These are phyloP conservation scores for Kluyveromyces nonfermentans DNA, from an alignment of 805 yeast species.

Conservation along the genomic window DNA sequence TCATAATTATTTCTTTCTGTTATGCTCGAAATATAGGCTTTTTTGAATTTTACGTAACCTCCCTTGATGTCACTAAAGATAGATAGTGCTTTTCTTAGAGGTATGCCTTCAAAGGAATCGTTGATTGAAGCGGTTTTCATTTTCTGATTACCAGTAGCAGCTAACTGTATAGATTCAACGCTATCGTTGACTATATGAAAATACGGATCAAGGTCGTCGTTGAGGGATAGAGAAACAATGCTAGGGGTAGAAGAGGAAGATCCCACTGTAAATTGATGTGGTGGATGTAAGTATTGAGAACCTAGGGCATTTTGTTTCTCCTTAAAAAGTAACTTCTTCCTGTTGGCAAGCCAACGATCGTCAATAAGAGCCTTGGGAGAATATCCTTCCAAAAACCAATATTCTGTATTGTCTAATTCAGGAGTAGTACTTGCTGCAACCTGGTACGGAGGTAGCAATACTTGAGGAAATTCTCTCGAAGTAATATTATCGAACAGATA, in stretches of 20 bases:
- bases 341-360: constrained; percentile 1
- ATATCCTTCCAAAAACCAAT: background rate
- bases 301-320: constrained; percentile 1
- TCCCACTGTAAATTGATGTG: constrained; percentile 7
- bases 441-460: constrained; percentile 9
- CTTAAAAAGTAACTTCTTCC: background rate
- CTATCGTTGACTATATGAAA: constrained; percentile 16
- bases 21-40: constrained; percentile 20
- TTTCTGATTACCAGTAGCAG: background rate
- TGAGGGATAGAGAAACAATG: constrained; percentile 7
- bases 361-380: background rate
- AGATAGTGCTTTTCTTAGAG: constrained; percentile 12
- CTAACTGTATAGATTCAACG: constrained; percentile 6
- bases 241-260: constrained; percentile 12
- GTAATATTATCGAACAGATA: constrained; percentile 64
- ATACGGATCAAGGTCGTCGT: constrained; percentile 23
- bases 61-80: constrained; percentile 25
- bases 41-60: constrained; percentile 26
- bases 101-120: background rate
- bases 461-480: constrained; percentile 40
- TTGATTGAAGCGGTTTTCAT: background rate
- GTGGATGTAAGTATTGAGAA: constrained; percentile 6
- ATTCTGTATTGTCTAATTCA: background rate
- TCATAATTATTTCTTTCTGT: constrained; percentile 19
- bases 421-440: background rate